phyloP scores from a whole-genome alignment of 345 rosid species.

The Populus nigra region DNA sequence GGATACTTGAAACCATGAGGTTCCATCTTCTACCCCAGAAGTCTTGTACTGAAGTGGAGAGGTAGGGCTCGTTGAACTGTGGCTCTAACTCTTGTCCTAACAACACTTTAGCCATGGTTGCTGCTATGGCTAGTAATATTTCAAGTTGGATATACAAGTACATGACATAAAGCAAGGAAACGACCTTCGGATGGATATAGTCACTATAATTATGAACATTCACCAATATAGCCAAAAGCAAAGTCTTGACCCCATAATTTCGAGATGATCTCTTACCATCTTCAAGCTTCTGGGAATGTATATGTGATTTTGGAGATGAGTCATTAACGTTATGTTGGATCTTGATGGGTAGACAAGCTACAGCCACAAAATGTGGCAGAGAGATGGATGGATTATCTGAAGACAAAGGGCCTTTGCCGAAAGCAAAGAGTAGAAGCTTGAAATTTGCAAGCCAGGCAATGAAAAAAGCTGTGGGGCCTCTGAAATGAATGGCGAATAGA shows the following conservation, averaged over 20 bases:
- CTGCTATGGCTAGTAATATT: constrained; percentile 35
- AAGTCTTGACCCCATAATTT: constrained; percentile 34
- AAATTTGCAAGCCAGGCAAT: constrained; percentile 57
- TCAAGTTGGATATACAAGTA: constrained; percentile 47
- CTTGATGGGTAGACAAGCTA: constrained; percentile 61
- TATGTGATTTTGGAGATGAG: constrained; percentile 8
- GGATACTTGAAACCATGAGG: constrained; percentile 16
- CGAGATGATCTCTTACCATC: constrained; percentile 12
- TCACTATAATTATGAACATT: constrained; percentile 25
- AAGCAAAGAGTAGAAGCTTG: constrained; percentile 55
- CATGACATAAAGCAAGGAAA: constrained; percentile 33
- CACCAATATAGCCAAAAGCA: constrained; percentile 29
- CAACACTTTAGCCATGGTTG: constrained; percentile 36
- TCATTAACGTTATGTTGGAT: constrained; percentile 19
- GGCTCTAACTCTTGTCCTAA: constrained; percentile 42
- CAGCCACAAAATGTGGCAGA: constrained; percentile 41
- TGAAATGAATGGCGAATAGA: constrained; percentile 26
- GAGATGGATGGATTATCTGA: constrained; percentile 24
- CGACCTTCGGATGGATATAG: constrained; percentile 32
- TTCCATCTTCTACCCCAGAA: constrained; percentile 33
- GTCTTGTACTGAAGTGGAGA: constrained; percentile 29
- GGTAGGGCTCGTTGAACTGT: constrained; percentile 54
- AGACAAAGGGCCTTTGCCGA: constrained; percentile 41
- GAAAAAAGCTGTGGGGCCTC: constrained; percentile 42
- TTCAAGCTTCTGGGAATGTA: constrained; percentile 2